These are phyloP conservation scores for Serpula lacrymans DNA, from an alignment of 768 basidiomycete genomes.

Conservation along the genomic window DNA sequence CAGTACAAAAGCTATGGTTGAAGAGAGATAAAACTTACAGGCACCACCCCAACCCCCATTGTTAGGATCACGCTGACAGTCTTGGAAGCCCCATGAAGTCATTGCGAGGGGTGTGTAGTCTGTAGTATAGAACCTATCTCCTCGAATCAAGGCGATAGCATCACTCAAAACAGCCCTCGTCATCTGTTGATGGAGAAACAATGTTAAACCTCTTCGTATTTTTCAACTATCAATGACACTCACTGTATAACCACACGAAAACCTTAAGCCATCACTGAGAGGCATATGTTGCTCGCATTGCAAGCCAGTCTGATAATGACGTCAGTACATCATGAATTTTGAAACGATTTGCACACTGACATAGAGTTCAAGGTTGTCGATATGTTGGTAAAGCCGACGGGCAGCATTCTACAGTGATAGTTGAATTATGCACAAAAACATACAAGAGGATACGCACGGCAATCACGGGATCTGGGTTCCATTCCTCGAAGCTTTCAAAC, in stretches of 20 bases:
- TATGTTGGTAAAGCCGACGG: constrained; percentile 29
- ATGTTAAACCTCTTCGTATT: neutral
- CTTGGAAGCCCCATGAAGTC: constrained; percentile 51
- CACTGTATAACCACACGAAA: constrained; percentile 1
- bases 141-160: constrained; percentile 50
- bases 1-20: neutral
- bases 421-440: too few relatives aligned
- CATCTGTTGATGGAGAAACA: constrained; percentile 12
- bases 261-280: constrained; percentile 17
- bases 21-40: constrained; percentile 18
- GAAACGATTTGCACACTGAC: constrained; percentile 1
- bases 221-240: too few relatives aligned
- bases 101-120: constrained; percentile 47
- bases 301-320: constrained; percentile 21
- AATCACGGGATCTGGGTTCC: constrained; percentile 47
- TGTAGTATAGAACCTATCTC: constrained; percentile 51
- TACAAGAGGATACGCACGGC: constrained; percentile 28
- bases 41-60: constrained; percentile 33
- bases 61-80: constrained; percentile 39
- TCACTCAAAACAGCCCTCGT: constrained; percentile 51
- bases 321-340: neutral
- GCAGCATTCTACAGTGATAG: constrained; percentile 23
- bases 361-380: constrained; percentile 39
- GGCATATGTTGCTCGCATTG: constrained; percentile 33
- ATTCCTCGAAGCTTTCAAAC: constrained; percentile 49